phyloP scores from a whole-genome alignment of 208 protist genomes.

The Acanthamoeba divionensis region DNA sequence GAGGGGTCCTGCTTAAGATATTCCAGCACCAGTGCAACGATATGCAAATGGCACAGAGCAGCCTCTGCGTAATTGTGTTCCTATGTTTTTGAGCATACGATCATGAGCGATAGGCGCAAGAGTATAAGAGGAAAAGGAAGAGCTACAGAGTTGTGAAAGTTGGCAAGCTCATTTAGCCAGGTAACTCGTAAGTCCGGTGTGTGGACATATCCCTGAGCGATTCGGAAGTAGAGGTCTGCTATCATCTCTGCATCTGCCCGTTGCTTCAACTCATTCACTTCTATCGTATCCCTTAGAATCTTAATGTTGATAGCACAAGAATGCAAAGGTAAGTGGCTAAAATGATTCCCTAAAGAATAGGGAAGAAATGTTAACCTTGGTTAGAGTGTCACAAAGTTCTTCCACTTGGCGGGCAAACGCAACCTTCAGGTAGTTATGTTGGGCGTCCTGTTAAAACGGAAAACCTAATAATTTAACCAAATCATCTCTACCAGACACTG shows the following conservation, averaged over 20 bases:
- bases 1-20: constrained; percentile 67
- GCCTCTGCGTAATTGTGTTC: constrained; percentile 71
- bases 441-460: neutral
- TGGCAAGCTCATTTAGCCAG: constrained; percentile 66
- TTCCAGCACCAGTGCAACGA: constrained; percentile 56
- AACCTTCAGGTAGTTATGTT: constrained; percentile 9
- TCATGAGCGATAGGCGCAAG: too few species aligned
- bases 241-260: constrained; percentile 71
- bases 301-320: constrained; percentile 7
- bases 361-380: too few species aligned
- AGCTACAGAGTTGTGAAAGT: constrained; percentile 38
- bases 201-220: constrained; percentile 72
- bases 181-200: constrained; percentile 72
- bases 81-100: too few species aligned
- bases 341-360: too few species aligned
- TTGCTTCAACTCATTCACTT: constrained; percentile 57
- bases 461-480: too few species aligned
- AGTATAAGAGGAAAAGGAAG: neutral
- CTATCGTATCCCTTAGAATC: constrained; percentile 61
- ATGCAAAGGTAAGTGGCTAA: too few species aligned
- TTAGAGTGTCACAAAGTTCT: constrained; percentile 26
- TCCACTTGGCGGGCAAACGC: constrained; percentile 31
- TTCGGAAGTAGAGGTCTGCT: constrained; percentile 69
- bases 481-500: too few species aligned
- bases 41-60: constrained; percentile 66